A percentile compares a stretch with the other conserved stretches of the same genome.
Evolutionary conservation across 2,329 filamentous ascomycete species (phyloP).

Genomic region (Elsinoe necatrix): DNA sequence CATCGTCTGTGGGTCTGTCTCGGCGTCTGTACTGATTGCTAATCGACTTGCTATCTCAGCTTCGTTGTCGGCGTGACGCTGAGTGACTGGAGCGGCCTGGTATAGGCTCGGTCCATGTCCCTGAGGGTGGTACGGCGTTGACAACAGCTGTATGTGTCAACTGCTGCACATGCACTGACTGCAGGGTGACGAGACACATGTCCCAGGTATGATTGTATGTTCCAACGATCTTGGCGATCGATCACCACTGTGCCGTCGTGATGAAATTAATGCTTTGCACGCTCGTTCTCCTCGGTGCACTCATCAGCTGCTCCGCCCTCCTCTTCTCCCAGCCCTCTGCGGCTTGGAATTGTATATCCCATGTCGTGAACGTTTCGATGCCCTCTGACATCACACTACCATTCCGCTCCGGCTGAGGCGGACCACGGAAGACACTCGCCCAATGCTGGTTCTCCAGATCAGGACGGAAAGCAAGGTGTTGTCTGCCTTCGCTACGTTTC

Average conservation of each 20-base stretch:
- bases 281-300: not conserved
- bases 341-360: constrained; percentile 5
- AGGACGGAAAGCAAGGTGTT: constrained; percentile 3
- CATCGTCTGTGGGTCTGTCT: not conserved
- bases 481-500: constrained; percentile 1
- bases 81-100: too few relatives aligned
- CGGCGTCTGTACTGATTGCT: too few relatives aligned
- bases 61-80: too few relatives aligned
- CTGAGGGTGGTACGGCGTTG: too few relatives aligned
- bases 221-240: too few relatives aligned
- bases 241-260: constrained; percentile 12
- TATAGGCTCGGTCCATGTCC: too few relatives aligned
- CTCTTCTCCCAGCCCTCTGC: constrained; percentile 14
- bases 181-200: not conserved
- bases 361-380: constrained; percentile 4
- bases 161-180: not conserved
- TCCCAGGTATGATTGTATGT: not conserved
- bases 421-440: constrained; percentile 10
- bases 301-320: constrained; percentile 10
- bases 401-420: not conserved
- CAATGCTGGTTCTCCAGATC: constrained; percentile 13
- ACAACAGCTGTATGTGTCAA: too few relatives aligned
- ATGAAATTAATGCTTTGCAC: constrained; percentile 10
- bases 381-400: not conserved
- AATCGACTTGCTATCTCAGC: too few relatives aligned